Conservation (phyloP, 2,329 filamentous ascomycete genomes). For the Pseudogymnoascus sp. region DNA sequence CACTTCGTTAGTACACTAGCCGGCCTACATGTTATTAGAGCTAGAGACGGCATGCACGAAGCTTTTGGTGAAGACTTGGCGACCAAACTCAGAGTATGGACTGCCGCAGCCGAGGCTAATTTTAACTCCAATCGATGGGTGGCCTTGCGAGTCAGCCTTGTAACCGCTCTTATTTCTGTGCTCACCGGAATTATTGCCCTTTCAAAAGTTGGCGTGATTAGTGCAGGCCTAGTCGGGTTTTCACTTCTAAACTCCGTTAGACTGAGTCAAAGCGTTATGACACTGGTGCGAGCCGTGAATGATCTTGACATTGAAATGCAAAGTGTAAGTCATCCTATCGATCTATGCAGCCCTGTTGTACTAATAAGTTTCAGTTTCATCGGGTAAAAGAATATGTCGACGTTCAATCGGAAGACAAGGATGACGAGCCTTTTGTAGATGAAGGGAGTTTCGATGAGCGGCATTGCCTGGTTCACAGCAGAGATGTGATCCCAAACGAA, state of each 20-base stretch:
- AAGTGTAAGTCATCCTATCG: too few relatives aligned
- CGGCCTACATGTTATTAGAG: too few relatives aligned
- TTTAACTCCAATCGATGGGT: constrained; percentile 54
- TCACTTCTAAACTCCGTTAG: constrained; percentile 33
- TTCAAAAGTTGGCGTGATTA: too few relatives aligned
- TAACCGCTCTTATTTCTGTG: too few relatives aligned
- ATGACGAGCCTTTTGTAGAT: constrained; percentile 25
- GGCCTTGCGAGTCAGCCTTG: constrained; percentile 33
- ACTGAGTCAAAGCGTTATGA: constrained; percentile 12
- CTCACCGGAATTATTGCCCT: too few relatives aligned
- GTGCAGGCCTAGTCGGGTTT: too few relatives aligned
- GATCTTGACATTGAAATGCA: constrained; percentile 17
- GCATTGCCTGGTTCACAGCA: too few relatives aligned
- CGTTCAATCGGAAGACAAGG: constrained; percentile 39
- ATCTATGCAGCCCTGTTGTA: too few relatives aligned
- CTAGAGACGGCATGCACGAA: constrained; percentile 35
- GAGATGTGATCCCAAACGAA: constrained; percentile 31
- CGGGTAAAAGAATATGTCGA: constrained; percentile 44
- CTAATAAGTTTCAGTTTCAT: constrained; percentile 33
- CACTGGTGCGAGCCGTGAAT: constrained; percentile 16
- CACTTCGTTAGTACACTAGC: too few relatives aligned
- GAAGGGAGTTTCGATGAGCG: too few relatives aligned
- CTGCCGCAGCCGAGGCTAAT: constrained; percentile 41
- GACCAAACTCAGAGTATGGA: constrained; percentile 41
- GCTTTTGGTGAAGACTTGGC: constrained; percentile 45